Evolutionary conservation across 2,329 filamentous ascomycete genomes (phyloP), one percentile per base, ranked within the genome.

Genomic region (Cladophialophora immunda): DNA sequence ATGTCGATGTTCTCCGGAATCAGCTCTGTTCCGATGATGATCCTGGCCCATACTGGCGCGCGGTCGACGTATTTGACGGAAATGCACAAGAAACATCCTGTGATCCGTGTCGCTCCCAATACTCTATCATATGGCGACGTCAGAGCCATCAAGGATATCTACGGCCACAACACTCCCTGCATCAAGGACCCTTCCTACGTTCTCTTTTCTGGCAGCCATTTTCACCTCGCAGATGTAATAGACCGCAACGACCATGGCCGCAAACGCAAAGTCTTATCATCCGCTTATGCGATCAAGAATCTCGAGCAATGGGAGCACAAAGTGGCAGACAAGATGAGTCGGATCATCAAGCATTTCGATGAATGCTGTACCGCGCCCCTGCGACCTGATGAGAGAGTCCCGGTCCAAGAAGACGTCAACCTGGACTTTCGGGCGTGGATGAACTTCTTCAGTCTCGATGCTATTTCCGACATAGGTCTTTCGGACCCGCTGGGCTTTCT

Each of bases 51-150:
- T 53, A 17, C 73, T 76, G 11, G 81, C 79, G 0, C 80, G 80
- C 66, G 63, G 19, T 65, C 63, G 11, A 13, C 32, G n/a, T 22
- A 50, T 53, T 22, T 66, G 19, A 19, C 38, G 15, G 63, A 75
- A 7, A 82, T 94, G 0, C 92, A 95, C 75, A 83, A 84, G n/a
- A 85, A 91, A 72, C 83, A 92, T 79, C 58, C 64, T 29, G 64
- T 66, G 34, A 60, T 66, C 29, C 58, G 64, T 11, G 62, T 52
- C 5, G 64, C 58, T 36, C 65, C 65, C 3, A 67, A 63, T 29
- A 55, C 65, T 5, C 61, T 67, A 6, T 64, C 59, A 19, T 64
- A 64, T 22, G 36, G 34, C 1, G 60, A 59, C 25, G 17, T 36
- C 6, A 29, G 54, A 15, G 65, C 65, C 4, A 72, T 74, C 56